Percentiles rank a stretch among this genome's conserved stretches.
These are phyloP conservation scores for Leccinum subspadiceum DNA, from an alignment of 1,284 basidiomycete species.

Conservation along the genomic window DNA sequence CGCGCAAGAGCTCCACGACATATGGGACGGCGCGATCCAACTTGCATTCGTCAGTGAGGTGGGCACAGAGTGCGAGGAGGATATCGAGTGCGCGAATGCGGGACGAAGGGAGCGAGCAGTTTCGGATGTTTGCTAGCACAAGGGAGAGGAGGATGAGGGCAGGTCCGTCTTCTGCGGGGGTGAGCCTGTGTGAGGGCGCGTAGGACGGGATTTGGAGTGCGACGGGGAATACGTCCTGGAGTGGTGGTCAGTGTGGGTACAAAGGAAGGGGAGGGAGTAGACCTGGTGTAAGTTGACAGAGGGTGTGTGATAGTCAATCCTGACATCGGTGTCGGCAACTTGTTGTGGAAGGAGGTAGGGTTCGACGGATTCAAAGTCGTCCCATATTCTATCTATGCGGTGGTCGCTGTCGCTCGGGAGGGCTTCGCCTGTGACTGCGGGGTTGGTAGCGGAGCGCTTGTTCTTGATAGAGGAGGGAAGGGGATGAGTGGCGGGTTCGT, in stretches of 20 bases:
- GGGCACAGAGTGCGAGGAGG: slow-evolving; percentile 78
- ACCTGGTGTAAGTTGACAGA: slow-evolving; percentile 65
- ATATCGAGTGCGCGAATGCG: slow-evolving; percentile 86
- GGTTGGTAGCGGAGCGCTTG: slow-evolving; percentile 25
- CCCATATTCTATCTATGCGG: slow-evolving; percentile 75
- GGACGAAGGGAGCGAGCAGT: slow-evolving; percentile 84
- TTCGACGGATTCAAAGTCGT: slow-evolving; percentile 77
- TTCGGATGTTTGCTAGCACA: slow-evolving; percentile 88
- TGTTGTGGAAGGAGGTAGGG: slow-evolving; percentile 59
- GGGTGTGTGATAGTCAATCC: slow-evolving; percentile 45
- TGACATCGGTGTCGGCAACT: slow-evolving; percentile 48
- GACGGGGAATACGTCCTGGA: slow-evolving; percentile 74
- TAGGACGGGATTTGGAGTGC: slow-evolving; percentile 73
- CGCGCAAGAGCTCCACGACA: slow-evolving; percentile 84
- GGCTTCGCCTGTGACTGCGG: slow-evolving; percentile 38
- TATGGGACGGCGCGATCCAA: slow-evolving; percentile 87
- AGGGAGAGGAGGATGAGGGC: slow-evolving; percentile 81
- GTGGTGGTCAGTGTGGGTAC: slow-evolving; percentile 2
- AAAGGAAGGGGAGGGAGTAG: slow-evolving; percentile 1
- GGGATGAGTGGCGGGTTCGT: slow-evolving; percentile 57
- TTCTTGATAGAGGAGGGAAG: slow-evolving; percentile 39
- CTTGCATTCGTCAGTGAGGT: slow-evolving; percentile 93
- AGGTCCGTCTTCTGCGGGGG: slow-evolving; percentile 78
- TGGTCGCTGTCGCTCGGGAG: slow-evolving; percentile 78
- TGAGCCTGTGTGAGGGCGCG: slow-evolving; percentile 46